Evolutionary conservation across 2,329 filamentous ascomycete species (phyloP), one percentile per base, ranked within the genome.

Genomic region (Drechslerella coelobrocha): DNA sequence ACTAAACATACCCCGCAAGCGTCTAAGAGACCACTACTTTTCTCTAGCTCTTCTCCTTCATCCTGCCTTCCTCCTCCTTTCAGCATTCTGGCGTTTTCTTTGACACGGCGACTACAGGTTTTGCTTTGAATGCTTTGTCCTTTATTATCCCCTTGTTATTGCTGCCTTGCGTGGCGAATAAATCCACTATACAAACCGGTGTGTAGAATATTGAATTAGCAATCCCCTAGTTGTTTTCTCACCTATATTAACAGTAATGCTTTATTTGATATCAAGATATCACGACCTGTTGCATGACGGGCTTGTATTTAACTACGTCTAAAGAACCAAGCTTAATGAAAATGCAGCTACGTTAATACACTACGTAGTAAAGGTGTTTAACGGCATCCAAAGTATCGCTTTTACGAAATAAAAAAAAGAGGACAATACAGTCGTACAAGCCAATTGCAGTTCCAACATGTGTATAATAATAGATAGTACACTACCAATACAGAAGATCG

Each of bases 71-170:
- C 27, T 39, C 27, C 48, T 54, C 24, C 23, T 39, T 17, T 62
- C 29, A n/a, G 66, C 59, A 69, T 69, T n/a, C 23, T 31, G 66
- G 66, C 66, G 66, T 71, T 71, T 41, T 26, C 17, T 61, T n/a
- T n/a, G 6, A 31, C 6, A 55, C 24, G 59, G 66, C 55, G 52
- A 53, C 29, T 60, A 14, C 60, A 47, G 55, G 50, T 54, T 39
- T 51, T 19, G 9, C 45, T n/a, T 43, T 2, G 29, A 26, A n/a
- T 60, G 51, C 19, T 27, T 26, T 39, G n/a, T 14, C 41, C 37
- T 54, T 47, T 19, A 3, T 1, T 26, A n/a, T 55, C 41, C 19
- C 14, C 34, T 52, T 27, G 37, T 54, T 47, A 2, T 19, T 54
- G 41, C 24, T 56, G 41, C 24, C 14, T n/a, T 56, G 43, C 51